Conservation (phyloP, 208 protist genomes). For the Trypanosoma theileri region DNA sequence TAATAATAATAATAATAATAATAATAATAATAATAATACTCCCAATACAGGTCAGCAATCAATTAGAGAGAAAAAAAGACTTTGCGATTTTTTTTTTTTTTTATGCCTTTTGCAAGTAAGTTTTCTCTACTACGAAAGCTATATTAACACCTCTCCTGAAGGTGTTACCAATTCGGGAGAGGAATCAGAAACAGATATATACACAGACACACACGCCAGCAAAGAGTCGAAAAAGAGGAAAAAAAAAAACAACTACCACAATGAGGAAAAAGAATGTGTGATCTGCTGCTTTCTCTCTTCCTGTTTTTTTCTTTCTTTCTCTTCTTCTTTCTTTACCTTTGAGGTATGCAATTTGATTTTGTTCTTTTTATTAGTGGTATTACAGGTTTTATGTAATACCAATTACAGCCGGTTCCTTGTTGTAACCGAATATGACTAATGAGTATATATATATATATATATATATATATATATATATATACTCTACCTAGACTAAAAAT, state of each 20-base stretch:
- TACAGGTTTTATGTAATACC: too few relatives aligned
- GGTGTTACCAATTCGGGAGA: neutral
- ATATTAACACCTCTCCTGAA: too few relatives aligned
- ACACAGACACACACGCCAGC: neutral
- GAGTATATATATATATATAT: conserved; percentile 13
- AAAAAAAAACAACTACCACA: neutral
- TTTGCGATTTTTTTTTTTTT: too few relatives aligned
- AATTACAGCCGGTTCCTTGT: too few relatives aligned
- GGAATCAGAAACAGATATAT: neutral
- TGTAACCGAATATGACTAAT: neutral
- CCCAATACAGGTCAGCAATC: too few relatives aligned
- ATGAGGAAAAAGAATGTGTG: neutral
- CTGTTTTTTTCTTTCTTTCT: conserved; percentile 4
- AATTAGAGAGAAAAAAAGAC: too few relatives aligned
- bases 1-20: too few relatives aligned
- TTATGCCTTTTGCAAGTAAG: too few relatives aligned
- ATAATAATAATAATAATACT: too few relatives aligned
- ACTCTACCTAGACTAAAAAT: too few relatives aligned
- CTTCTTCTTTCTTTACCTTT: neutral
- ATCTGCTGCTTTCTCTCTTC: neutral
- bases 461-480: conserved; percentile 5
- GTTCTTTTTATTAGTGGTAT: neutral
- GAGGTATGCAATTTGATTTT: neutral
- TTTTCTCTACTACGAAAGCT: too few relatives aligned
- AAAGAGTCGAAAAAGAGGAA: neutral